phyloP scores from a whole-genome alignment of 2,329 filamentous ascomycete genomes.

The Pestalotiopsis sp. region DNA sequence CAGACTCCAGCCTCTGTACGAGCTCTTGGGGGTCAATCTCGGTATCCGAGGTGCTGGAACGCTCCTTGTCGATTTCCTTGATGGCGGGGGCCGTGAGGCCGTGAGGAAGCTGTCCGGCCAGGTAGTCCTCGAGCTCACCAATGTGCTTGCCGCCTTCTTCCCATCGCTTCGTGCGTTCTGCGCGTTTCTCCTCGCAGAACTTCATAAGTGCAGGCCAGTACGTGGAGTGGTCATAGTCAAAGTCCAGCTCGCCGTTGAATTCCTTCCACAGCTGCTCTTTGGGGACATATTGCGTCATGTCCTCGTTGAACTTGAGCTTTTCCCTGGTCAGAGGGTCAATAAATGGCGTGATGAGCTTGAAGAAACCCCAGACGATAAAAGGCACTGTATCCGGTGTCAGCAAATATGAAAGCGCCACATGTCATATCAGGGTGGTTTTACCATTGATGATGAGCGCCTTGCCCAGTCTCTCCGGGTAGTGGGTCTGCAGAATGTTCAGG shows the following conservation, averaged over 20 bases:
- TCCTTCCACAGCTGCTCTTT: slow-evolving; percentile 79
- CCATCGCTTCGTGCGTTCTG: slow-evolving; percentile 72
- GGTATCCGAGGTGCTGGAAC: background rate
- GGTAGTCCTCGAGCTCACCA: slow-evolving; percentile 84
- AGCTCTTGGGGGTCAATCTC: slow-evolving; percentile 7
- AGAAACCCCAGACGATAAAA: slow-evolving; percentile 90
- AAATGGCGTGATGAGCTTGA: slow-evolving; percentile 94
- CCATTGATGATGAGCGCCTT: slow-evolving; percentile 87
- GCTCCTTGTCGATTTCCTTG: slow-evolving; percentile 13
- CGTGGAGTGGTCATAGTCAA: slow-evolving; percentile 83
- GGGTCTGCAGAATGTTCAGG: slow-evolving; percentile 88
- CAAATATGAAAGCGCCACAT: background rate
- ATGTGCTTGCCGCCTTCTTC: slow-evolving; percentile 76
- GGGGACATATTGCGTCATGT: slow-evolving; percentile 81
- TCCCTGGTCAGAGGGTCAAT: slow-evolving; percentile 92
- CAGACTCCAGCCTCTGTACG: background rate
- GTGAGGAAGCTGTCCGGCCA: slow-evolving; percentile 61
- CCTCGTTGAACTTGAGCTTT: slow-evolving; percentile 98
- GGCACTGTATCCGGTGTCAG: slow-evolving; percentile 61
- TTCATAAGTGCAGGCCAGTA: slow-evolving; percentile 89
- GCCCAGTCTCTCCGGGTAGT: slow-evolving; percentile 92
- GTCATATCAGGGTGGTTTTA: slow-evolving; percentile 43
- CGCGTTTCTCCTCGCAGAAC: slow-evolving; percentile 67
- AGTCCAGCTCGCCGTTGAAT: slow-evolving; percentile 75
- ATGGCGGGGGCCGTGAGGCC: slow-evolving; percentile 20